Percentiles rank a stretch among this genome's conserved stretches.
These are phyloP conservation scores for Teunomyces cretensis DNA, from an alignment of 805 yeast genomes.

Conservation along the genomic window DNA sequence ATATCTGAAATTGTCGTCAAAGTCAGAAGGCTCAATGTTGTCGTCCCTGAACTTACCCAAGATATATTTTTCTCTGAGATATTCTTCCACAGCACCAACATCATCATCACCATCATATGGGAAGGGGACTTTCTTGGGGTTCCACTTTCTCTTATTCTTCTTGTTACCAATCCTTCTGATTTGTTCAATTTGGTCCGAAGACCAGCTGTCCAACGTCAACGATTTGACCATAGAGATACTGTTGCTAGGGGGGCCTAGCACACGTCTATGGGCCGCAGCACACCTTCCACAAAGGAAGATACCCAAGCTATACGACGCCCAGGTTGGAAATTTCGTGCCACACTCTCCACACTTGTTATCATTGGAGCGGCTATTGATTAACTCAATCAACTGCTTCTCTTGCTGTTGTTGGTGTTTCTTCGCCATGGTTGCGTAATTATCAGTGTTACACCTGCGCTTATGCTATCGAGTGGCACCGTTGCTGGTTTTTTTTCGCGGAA, in stretches of 20 bases:
- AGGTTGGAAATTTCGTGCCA: constrained; percentile 63
- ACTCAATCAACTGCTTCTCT: constrained; percentile 55
- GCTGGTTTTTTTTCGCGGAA: constrained; percentile 3
- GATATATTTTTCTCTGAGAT: constrained; percentile 66
- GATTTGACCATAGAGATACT: constrained; percentile 64
- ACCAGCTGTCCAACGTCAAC: constrained; percentile 72
- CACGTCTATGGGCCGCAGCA: constrained; percentile 71
- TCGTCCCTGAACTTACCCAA: constrained; percentile 56
- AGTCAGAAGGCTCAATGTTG: constrained; percentile 32
- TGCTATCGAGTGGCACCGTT: not conserved
- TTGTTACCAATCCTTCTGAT: constrained; percentile 58
- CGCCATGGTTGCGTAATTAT: constrained; percentile 19
- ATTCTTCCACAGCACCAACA: constrained; percentile 50
- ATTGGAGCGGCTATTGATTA: constrained; percentile 60
- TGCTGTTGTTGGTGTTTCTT: constrained; percentile 42
- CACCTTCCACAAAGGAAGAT: constrained; percentile 81
- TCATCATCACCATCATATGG: constrained; percentile 78
- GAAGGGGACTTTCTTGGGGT: constrained; percentile 63
- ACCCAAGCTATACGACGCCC: constrained; percentile 55
- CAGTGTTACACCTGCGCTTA: not conserved
- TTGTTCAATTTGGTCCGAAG: constrained; percentile 49
- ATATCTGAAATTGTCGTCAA: constrained; percentile 25
- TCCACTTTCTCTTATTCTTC: constrained; percentile 62
- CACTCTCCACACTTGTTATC: constrained; percentile 81
- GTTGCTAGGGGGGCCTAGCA: constrained; percentile 50